Evolutionary conservation across 176 grass and related monocot species (phyloP), one percentile per base, ranked within the genome.

Genomic region (Paspalum vaginatum): DNA sequence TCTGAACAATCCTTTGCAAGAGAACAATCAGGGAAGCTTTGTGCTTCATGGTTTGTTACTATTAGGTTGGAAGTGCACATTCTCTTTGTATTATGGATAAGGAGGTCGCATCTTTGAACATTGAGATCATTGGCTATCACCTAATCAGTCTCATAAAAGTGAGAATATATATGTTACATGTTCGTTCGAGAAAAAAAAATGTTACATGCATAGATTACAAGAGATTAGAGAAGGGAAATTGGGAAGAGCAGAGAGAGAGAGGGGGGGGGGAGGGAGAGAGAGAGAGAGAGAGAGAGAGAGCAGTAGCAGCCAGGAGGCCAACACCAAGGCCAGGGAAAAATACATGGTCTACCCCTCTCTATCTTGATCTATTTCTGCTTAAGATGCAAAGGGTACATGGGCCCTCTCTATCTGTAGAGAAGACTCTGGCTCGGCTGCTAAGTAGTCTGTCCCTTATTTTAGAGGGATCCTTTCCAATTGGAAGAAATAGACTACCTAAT

Each of bases 61-160:
- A 95, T 87, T 76, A 98, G 87, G 70, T 95, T 98, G 61, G 95
- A 66, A 53, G 90, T 95, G 70, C 78, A 89, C 92, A 93, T 98
- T 89, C 95, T 94, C 55, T 98, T 98, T 60, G 92, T 95, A 69
- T 98, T 91, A 74, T 95, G 95, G 83, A 98, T 93, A 79, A 98
- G 92, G 32, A 95, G 83, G 72, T 95, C 89, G 0, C 95, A 98
- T 95, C 95, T 91, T 87, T 94, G 88, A 27, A 86, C 88, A 86
- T 95, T 87, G 50, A 84, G 82, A 65, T 98, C 92, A 18, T 98
- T 98, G 68, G 95, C 92, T 70, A 98, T 83, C 47, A 98, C 86
- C 95, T 98, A 57, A 75, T 41, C 56, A 88, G 49, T 55, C 18
- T 58, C 42, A 22, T 16, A 72, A 56, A 84, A 70, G 40, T 20